A percentile compares a stretch with the other conserved stretches of the same genome.
phyloP scores from a whole-genome alignment of 805 yeast genomes.

The Yarrowia yakushimensis region DNA sequence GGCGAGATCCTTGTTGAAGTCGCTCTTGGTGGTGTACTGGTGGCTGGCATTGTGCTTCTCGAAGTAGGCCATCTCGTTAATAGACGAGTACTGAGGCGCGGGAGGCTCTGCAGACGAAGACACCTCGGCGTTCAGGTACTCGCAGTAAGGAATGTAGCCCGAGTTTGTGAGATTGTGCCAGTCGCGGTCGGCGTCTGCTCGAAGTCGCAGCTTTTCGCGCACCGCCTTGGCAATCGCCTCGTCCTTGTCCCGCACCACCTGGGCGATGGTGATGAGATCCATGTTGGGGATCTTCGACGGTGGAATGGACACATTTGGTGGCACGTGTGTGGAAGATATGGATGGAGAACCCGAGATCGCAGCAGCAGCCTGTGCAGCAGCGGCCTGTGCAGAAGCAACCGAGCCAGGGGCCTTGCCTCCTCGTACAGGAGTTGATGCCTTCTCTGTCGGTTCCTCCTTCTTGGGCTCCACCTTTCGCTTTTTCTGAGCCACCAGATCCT shows the following conservation, averaged over 20 bases:
- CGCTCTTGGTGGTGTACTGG: conserved; percentile 34
- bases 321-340: conserved; percentile 26
- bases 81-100: conserved; percentile 65
- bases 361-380: conserved; percentile 25
- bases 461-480: conserved; percentile 41
- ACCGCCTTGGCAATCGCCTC: conserved; percentile 79
- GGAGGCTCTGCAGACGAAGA: conserved; percentile 38
- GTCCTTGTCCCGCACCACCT: conserved; percentile 69
- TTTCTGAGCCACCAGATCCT: conserved; percentile 74
- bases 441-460: conserved; percentile 28
- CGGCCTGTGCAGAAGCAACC: conserved; percentile 34
- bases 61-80: conserved; percentile 53
- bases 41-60: conserved; percentile 43
- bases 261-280: conserved; percentile 78
- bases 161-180: conserved; percentile 86
- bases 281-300: conserved; percentile 91
- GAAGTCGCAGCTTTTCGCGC: conserved; percentile 72
- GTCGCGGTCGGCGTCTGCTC: conserved; percentile 56
- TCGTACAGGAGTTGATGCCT: conserved; percentile 26
- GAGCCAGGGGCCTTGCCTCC: conserved; percentile 29
- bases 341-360: conserved; percentile 35
- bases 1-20: conserved; percentile 29
- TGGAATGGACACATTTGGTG: conserved; percentile 71
- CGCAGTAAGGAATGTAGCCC: conserved; percentile 75
- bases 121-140: conserved; percentile 46